These are phyloP conservation scores for Phytophthora macrochlamydospora DNA, from an alignment of 352 stramenopile species.

Conservation along the genomic window DNA sequence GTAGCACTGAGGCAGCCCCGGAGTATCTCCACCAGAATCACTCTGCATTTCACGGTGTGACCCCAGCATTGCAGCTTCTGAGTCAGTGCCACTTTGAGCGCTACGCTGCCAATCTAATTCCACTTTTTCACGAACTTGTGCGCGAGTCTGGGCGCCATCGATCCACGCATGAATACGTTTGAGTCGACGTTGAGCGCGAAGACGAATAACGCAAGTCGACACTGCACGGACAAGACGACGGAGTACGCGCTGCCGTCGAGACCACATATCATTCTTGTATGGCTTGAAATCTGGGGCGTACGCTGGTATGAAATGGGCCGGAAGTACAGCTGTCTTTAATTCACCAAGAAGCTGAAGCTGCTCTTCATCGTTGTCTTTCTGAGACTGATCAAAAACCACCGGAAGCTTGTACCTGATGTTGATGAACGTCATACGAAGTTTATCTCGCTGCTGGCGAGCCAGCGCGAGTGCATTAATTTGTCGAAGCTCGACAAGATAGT, in stretches of 20 bases:
- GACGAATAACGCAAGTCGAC: slow-evolving; percentile 72
- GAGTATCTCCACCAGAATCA: not conserved
- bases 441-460: slow-evolving; percentile 43
- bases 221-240: slow-evolving; percentile 75
- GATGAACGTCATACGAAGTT: slow-evolving; percentile 43
- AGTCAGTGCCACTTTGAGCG: not conserved
- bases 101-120: slow-evolving; percentile 49
- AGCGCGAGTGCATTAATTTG: slow-evolving; percentile 37
- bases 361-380: slow-evolving; percentile 7
- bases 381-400: slow-evolving; percentile 15
- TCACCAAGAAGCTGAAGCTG: slow-evolving; percentile 24
- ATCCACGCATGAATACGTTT: slow-evolving; percentile 63
- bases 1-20: slow-evolving; percentile 19
- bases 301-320: slow-evolving; percentile 41
- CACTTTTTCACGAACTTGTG: slow-evolving; percentile 68
- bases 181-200: slow-evolving; percentile 66
- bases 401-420: slow-evolving; percentile 32
- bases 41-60: slow-evolving; percentile 2
- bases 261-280: slow-evolving; percentile 91
- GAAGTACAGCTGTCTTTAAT: slow-evolving; percentile 43
- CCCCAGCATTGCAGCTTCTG: not conserved
- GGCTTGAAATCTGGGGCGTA: slow-evolving; percentile 76
- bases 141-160: slow-evolving; percentile 41
- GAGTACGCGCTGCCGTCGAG: slow-evolving; percentile 62
- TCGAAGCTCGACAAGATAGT: slow-evolving; percentile 56